Percentiles rank a stretch among this genome's conserved stretches.
Conservation (phyloP, 306 rosid species). For the Vachellia collinsii region DNA sequence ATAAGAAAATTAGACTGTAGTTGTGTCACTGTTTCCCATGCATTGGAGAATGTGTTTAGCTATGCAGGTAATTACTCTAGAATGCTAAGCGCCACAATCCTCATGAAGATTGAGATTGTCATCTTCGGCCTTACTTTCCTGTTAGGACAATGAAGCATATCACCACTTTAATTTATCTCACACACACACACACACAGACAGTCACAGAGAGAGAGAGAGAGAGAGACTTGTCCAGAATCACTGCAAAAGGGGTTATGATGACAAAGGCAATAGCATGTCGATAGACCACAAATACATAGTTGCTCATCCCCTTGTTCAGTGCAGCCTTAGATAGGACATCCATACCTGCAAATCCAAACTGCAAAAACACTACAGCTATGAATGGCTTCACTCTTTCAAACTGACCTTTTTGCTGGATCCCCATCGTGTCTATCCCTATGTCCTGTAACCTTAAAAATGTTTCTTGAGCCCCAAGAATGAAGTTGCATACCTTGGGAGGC, state of each 20-base stretch:
- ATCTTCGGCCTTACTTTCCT: constrained; percentile 93
- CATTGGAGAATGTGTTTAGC: constrained; percentile 7
- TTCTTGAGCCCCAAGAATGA: constrained; percentile 46
- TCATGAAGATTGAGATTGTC: constrained; percentile 73
- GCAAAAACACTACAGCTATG: constrained; percentile 80
- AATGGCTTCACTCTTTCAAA: constrained; percentile 64
- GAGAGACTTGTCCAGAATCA: constrained; percentile 70
- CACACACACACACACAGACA: background rate
- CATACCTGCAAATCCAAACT: constrained; percentile 90
- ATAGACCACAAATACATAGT: constrained; percentile 81
- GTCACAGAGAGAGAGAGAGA: background rate
- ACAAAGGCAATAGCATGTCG: constrained; percentile 79
- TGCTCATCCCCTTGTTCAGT: constrained; percentile 89
- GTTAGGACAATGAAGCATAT: constrained; percentile 33
- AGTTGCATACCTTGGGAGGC: constrained; percentile 10
- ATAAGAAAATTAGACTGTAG: background rate
- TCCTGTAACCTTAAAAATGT: constrained; percentile 17
- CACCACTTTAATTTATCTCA: constrained; percentile 21
- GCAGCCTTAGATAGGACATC: constrained; percentile 89
- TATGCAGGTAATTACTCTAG: constrained; percentile 68
- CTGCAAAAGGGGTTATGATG: constrained; percentile 76
- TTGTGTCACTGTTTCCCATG: constrained; percentile 6
- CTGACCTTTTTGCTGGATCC: constrained; percentile 3
- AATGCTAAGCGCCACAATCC: constrained; percentile 65
- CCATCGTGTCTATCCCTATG: constrained; percentile 45